Base-by-base conservation (phyloP, 2,329 filamentous ascomycete genomes). In the Microcyclosporella mali region DNA sequence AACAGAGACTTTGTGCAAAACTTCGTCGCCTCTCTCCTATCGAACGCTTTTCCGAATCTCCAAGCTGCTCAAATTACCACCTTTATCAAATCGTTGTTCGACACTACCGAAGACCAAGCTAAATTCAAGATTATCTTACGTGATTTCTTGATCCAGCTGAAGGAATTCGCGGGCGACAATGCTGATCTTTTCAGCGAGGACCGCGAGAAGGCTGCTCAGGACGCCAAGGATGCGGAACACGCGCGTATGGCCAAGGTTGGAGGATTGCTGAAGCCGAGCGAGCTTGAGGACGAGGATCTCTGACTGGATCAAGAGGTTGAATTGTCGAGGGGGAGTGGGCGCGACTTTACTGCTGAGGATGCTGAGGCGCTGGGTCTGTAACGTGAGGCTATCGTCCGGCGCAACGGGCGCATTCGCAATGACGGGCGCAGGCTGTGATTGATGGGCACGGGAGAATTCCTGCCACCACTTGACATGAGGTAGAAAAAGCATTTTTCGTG, bases 121-220 rank as follows among this genome's bases (percentile, higher is more conserved):
- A 88, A 88, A 65, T 98, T 98, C 82, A 94, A 95, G 65, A 80
- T 95, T 42, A 88, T 94, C 59, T 73, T 98, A 40, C 88, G 92
- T 53, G 92, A 98, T 69, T 98, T 98, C 78, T 72, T 98, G 55
- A 94, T 98, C 58, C 94, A 89, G 16, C 74, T 98, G 56, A 95
- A 95, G 70, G 94, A 98, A 68, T 98, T 97, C 59, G 82, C 88
- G 1, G 92, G 87, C 40, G 92, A 98, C 68, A 95, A 97, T 58
- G 81, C 90, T 1, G 92, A 98, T 62, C 76, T 98, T 8, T 98
- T 85, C 67, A 81, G 85, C 3, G 89, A 95, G 45, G 92, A 98
- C 66, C 88, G 94, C 66, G 92, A 98, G 67, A 85, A 94, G 66
- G 88, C 88, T 51, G 84, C 90, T 48, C 81, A 81, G 52, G 86